A percentile compares a stretch with the other conserved stretches of the same genome.
Conservation (phyloP, 768 basidiomycete species). For the Rhodotorula graminis region DNA sequence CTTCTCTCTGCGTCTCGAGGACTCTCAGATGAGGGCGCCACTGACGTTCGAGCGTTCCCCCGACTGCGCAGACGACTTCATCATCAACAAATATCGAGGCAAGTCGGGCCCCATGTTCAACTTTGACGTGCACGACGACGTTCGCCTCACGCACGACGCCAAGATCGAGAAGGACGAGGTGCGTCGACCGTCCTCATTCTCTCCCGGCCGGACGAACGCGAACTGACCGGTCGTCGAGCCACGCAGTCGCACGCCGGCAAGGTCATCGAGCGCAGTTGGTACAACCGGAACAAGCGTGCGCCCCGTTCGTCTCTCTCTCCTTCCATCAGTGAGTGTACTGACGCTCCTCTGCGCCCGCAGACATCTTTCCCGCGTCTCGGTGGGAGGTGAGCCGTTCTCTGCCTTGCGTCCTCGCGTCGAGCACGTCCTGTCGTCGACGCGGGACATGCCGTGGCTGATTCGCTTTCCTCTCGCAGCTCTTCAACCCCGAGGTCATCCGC, state of each 20-base stretch:
- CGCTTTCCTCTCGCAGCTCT: conserved; percentile 9
- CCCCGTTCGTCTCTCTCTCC: not conserved
- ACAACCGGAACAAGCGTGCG: conserved; percentile 78
- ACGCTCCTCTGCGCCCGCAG: not conserved
- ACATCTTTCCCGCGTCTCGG: conserved; percentile 38
- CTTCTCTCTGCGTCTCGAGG: too few species aligned
- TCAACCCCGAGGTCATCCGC: conserved; percentile 35
- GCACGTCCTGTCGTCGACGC: too few species aligned
- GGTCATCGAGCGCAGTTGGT: conserved; percentile 93
- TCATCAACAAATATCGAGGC: conserved; percentile 94
- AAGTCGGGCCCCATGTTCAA: conserved; percentile 97
- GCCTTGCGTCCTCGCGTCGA: not conserved
- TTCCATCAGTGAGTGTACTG: too few species aligned
- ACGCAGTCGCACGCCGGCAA: conserved; percentile 76
- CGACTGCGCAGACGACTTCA: conserved; percentile 55
- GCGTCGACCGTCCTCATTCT: conserved; percentile 6
- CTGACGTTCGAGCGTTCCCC: not conserved
- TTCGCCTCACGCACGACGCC: conserved; percentile 86
- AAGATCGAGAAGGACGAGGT: conserved; percentile 97
- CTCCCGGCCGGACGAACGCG: not conserved
- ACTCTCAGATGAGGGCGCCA: too few species aligned
- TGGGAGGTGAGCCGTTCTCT: conserved; percentile 30
- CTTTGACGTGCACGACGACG: conserved; percentile 98
- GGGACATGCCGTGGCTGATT: not conserved
- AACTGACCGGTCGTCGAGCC: not conserved